A percentile compares a stretch with the other conserved stretches of the same genome.
Conservation (phyloP, 176 grass and related monocot species). For the Oryza longistaminata region DNA sequence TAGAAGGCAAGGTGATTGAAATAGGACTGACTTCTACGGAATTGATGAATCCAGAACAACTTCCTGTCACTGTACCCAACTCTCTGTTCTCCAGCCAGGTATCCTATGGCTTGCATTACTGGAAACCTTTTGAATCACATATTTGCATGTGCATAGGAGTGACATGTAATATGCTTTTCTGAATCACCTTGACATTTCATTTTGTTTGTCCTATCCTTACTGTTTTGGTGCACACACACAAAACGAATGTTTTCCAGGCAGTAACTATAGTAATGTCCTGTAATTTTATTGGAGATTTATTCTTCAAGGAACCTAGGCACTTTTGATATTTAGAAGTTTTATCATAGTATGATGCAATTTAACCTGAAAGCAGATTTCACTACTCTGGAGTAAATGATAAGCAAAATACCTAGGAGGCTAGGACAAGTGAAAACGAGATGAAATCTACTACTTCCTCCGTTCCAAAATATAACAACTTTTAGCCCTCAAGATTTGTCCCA, state of each 20-base stretch:
- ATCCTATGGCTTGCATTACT: slow-evolving; percentile 12
- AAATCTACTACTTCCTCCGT: not conserved
- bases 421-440: not conserved
- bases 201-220: slow-evolving; percentile 12
- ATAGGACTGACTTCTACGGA: slow-evolving; percentile 84
- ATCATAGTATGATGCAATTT: not conserved
- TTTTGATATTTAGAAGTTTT: not conserved
- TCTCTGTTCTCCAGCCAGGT: slow-evolving; percentile 98
- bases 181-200: not conserved
- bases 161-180: not conserved
- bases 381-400: not conserved
- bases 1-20: slow-evolving; percentile 84
- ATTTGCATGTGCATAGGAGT: not conserved
- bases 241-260: not conserved
- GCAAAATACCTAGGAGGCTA: not conserved
- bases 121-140: not conserved
- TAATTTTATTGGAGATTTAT: not conserved
- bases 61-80: slow-evolving; percentile 92
- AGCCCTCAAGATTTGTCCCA: too few species aligned
- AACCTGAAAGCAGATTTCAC: slow-evolving; percentile 1
- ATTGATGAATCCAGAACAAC: slow-evolving; percentile 90
- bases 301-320: not conserved
- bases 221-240: not conserved
- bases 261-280: not conserved
- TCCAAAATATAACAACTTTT: too few species aligned